Base-by-base conservation (phyloP, 495 filamentous ascomycete genomes). In the Neurospora sp. region DNA sequence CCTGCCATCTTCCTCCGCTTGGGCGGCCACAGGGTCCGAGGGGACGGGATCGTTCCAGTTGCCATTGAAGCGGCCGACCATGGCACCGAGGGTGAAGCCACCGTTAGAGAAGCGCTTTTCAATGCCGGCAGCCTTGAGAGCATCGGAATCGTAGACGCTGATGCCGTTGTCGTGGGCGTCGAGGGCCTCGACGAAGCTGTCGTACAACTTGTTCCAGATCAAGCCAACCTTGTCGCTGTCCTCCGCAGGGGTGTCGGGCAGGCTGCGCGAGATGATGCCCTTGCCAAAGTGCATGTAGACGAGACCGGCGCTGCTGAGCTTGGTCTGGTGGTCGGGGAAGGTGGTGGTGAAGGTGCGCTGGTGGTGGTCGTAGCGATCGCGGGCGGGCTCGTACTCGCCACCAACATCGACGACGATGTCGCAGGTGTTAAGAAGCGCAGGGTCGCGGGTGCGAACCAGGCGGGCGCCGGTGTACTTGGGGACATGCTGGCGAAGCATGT, bases 151-250 rank as follows among this genome's bases (percentile, higher is more conserved):
- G 81, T 97, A 97, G 53, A 82, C 89, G 20, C 87, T 87, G 78
- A 99, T 92, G 74, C 96, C 96, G 82, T 99, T 99, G 84, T 99
- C 96, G 81, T 98, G 94, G 72, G 94, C 96, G 82, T 99, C 96
- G 48, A 99, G 89, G 20, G 96, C 93, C 83, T 99, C 96, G 82
- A 99, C 89, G 82, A 98, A 97, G 78, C 92, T 91, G 68, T 89
- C 90, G 86, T 99, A 99, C 35, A 99, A 80, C 84, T 98, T 98
- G 78, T 89, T 85, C 86, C 90, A 97, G 38, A 98, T 83, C 35
- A 96, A 79, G 37, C 85, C 84, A 38, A 95, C 90, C 76, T 93
- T 89, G 42, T 87, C 83, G 76, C 87, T 87, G 40, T 92, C 88
- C 73, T 87, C 79, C 35, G 76, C 53, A 65, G 14, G 53, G 6